Evolutionary conservation across 2,329 filamentous ascomycete species (phyloP), one percentile per base, ranked within the genome.

Genomic region (Berkeleyomyces basicola): DNA sequence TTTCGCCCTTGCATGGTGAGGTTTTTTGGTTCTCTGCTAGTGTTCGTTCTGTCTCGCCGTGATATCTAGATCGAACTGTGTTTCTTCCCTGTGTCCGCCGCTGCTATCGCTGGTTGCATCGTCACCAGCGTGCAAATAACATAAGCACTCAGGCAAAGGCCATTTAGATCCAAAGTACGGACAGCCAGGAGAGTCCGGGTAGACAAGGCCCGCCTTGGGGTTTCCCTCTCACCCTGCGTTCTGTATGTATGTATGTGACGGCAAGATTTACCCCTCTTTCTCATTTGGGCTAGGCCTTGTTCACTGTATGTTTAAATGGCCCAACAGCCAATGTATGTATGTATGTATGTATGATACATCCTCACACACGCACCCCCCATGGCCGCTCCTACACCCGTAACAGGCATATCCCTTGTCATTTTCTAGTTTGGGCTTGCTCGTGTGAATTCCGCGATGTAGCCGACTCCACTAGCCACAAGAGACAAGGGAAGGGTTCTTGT

Each of bases 251-350:
- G 44, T 55, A 39, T 39, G 36, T 55, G 31, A 55, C 36, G 16
- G 37, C 36, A 55, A 55, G 33, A 37, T 33, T 55, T 55, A 55
- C 51, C 51, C 51, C 51, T 55, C 51, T 55, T 55, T 55, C 51
- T 55, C 9, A 55, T 10, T 55, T 33, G 14, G 51, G 37, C 51
- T 55, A 10, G 33, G 51, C 11, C 14, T 55, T 39, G 33, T 14
- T 55, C 51, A 55, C n/a, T 39, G n/a, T 7, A n/a, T 55, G 11
- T 14, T 55, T 55, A 36, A 55, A 37, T 36, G 51, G 51, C 51
- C 51, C 51, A 39, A 55, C 33, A 55, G 44, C n/a, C 31, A 47
- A 23, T 23, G n/a, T 23, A 23, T 23, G 23, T 23, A 23, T 23
- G 44, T 7, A 14, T 55, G 14, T 6, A 3, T 55, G 51, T 23